Conservation (phyloP, 768 basidiomycete genomes). For the Boletus coccyginus region DNA sequence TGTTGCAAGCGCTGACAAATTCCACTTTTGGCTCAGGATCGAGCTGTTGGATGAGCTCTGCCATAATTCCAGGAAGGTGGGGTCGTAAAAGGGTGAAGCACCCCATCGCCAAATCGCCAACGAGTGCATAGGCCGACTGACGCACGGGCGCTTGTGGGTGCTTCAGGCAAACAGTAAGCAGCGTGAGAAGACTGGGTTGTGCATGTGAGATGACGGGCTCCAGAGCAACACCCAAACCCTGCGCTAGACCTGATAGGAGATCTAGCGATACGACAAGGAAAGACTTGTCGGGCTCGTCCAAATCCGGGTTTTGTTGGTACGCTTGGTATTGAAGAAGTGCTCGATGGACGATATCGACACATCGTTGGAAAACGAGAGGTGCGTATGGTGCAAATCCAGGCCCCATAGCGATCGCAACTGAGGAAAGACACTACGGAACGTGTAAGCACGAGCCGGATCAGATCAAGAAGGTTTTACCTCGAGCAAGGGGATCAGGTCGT, state of each 20-base stretch:
- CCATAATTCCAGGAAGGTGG: slow-evolving; percentile 85
- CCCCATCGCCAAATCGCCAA: slow-evolving; percentile 96
- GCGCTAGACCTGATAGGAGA: slow-evolving; percentile 90
- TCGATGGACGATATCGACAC: slow-evolving; percentile 78
- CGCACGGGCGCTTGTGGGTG: slow-evolving; percentile 95
- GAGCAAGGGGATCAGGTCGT: slow-evolving; percentile 89
- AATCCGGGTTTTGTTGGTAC: slow-evolving; percentile 83
- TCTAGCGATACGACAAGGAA: slow-evolving; percentile 99
- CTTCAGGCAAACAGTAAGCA: slow-evolving; percentile 88
- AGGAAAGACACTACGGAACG: slow-evolving; percentile 82
- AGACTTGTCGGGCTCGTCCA: slow-evolving; percentile 94
- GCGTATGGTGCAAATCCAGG: slow-evolving; percentile 86
- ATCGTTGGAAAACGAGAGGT: slow-evolving; percentile 88
- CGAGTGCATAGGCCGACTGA: slow-evolving; percentile 96
- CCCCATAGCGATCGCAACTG: slow-evolving; percentile 95
- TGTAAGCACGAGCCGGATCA: not conserved
- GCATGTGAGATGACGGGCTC: slow-evolving; percentile 66
- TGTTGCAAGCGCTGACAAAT: slow-evolving; percentile 96
- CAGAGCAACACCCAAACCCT: slow-evolving; percentile 81
- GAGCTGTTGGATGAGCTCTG: slow-evolving; percentile 84
- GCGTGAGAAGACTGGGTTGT: slow-evolving; percentile 73
- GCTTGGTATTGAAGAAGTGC: slow-evolving; percentile 84
- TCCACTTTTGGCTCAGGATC: slow-evolving; percentile 92
- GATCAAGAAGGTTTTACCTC: slow-evolving; percentile 60
- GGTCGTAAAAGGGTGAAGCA: slow-evolving; percentile 87